phyloP scores from a whole-genome alignment of 2,329 filamentous ascomycete species.

The Fusarium bactridioides region DNA sequence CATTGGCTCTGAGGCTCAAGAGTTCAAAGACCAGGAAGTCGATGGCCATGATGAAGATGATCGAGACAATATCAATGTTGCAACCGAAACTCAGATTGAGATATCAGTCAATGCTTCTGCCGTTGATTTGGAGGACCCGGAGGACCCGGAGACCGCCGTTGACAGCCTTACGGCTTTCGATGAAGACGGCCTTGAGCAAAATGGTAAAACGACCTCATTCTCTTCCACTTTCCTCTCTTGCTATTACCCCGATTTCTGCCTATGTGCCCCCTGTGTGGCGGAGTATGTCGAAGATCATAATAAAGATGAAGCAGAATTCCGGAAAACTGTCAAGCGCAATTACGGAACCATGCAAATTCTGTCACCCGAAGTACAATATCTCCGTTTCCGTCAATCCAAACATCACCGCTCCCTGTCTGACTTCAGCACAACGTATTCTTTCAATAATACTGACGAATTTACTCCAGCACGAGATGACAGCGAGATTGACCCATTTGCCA shows the following conservation, averaged over 20 bases:
- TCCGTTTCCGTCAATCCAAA: background rate
- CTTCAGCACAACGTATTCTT: slow-evolving; percentile 33
- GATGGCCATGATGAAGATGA: background rate
- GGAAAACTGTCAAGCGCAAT: slow-evolving; percentile 4
- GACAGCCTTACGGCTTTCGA: slow-evolving; percentile 3
- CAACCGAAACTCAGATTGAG: slow-evolving; percentile 20
- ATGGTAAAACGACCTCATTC: slow-evolving; percentile 36
- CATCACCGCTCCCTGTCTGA: slow-evolving; percentile 16
- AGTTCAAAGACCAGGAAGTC: background rate
- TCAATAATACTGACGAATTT: slow-evolving; percentile 38
- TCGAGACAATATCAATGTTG: background rate
- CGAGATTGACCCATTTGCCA: slow-evolving; percentile 38
- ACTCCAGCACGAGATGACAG: slow-evolving; percentile 36
- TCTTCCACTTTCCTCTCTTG: slow-evolving; percentile 20
- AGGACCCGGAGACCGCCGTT: slow-evolving; percentile 7
- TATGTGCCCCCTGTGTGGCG: slow-evolving; percentile 25
- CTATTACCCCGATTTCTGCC: slow-evolving; percentile 31
- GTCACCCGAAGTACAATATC: background rate
- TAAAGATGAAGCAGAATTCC: slow-evolving; percentile 26
- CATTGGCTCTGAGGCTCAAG: background rate
- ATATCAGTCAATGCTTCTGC: slow-evolving; percentile 6
- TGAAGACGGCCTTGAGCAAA: slow-evolving; percentile 25
- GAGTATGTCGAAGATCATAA: slow-evolving; percentile 26
- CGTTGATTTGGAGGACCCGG: background rate
- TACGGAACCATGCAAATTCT: background rate